Percentiles rank a stretch among this genome's conserved stretches.
phyloP scores from a whole-genome alignment of 140 eudicot genomes.

The Senecio squalidus region DNA sequence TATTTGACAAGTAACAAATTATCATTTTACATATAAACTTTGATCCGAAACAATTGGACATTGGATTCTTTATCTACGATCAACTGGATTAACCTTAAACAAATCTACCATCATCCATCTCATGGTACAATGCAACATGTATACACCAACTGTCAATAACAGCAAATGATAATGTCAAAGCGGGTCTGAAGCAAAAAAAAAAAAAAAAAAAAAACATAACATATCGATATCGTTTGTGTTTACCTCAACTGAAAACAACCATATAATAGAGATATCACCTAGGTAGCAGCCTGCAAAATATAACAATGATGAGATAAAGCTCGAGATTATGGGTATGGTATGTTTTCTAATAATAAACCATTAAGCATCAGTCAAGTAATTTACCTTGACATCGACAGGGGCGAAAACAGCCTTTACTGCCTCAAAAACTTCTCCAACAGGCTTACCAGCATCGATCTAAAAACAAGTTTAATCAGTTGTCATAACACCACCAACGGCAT shows the following conservation, averaged over 20 bases:
- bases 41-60: neutral
- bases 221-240: neutral
- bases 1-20: neutral
- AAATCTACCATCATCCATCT: neutral
- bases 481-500: neutral
- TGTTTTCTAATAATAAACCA: neutral
- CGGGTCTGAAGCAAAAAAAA: neutral
- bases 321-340: neutral
- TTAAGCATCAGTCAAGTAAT: neutral
- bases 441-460: slow-evolving; percentile 84
- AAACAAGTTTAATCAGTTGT: slow-evolving; percentile 10
- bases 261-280: slow-evolving; percentile 6
- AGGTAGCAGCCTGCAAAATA: slow-evolving; percentile 24
- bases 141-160: slow-evolving; percentile 3
- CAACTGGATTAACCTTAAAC: neutral
- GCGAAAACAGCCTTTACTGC: slow-evolving; percentile 80
- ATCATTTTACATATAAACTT: neutral
- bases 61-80: neutral
- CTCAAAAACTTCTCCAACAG: slow-evolving; percentile 81
- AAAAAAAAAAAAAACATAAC: neutral
- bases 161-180: neutral
- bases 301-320: slow-evolving; percentile 8
- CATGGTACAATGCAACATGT: neutral
- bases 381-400: slow-evolving; percentile 48
- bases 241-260: slow-evolving; percentile 4